Evolutionary conservation across 1,284 basidiomycete genomes (phyloP), one percentile per base, ranked within the genome.

Genomic region (Boletus semigastroideus): DNA sequence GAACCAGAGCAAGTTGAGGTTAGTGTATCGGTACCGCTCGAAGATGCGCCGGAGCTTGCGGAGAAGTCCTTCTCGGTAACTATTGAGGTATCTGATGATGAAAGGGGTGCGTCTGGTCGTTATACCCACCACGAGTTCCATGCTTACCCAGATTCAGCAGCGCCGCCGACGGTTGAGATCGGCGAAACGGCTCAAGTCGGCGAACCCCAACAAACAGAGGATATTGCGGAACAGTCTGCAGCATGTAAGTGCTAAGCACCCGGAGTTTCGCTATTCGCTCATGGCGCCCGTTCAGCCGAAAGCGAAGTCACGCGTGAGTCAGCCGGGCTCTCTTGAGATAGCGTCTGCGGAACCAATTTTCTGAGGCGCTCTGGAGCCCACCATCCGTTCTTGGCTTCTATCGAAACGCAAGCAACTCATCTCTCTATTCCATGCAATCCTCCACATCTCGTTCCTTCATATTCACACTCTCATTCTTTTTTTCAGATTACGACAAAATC

Each of bases 161-260:
- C 31, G 8, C 31, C 4, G 11, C 34, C n/a, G 22, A 22, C 22
- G 5, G 40, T 25, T 16, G 51, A 48, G 25, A 17, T 38, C 27
- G 31, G 36, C 22, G 58, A 47, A 37, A 42, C 25, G 16, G 22
- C 3, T 1, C 25, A 34, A 11, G 31, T 25, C 16, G 27, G 37
- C 30, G 53, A 19, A 37, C 11, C 28, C 9, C 39, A 51, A n/a
- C 22, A 50, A 13, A 38, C 25, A 1, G 25, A 13, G 22, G 47
- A 46, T 14, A 28, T n/a, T 46, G 36, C 33, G 22, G 49, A 46
- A 25, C 33, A 16, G 5, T 25, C 38, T 4, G 30, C 33, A 38
- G 22, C 38, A n/a, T 19, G 59, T 61, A 25, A 59, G 59, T 59
- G 31, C 14, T 46, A 20, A 41, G 7, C 13, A 34, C n/a, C 19